Evolutionary conservation across 352 stramenopile species (phyloP), one percentile per base, ranked within the genome.

Genomic region (Pythium vanterpoolii): DNA sequence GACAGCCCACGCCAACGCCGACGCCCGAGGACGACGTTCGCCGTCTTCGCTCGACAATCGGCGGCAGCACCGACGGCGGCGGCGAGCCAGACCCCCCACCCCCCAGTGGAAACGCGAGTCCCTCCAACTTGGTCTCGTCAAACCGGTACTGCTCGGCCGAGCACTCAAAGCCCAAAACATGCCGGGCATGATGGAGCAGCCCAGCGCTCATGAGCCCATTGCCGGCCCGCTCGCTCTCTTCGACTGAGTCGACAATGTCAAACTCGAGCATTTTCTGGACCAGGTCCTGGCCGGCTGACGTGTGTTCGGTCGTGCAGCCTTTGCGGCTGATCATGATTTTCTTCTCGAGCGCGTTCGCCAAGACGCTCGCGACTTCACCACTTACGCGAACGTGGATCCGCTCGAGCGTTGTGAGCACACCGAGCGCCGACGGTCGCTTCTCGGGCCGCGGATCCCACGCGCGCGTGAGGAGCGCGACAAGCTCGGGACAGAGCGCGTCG

Each of bases 181-280:
- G 78, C 4, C 68, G 64, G 6, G 52, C 49, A 47, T 92, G 82
- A 28, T 92, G 82, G 19, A 92, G 48, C n/a, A 86, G 73, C 9
- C 79, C 78, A 10, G 75, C 64, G 54, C 77, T 84, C 76, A 90
- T 82, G 21, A 92, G 62, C 1, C 70, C 79, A 39, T 87, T 86
- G 27, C 82, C 78, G 30, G 84, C 36, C 0, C 82, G 73, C 46
- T 73, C 72, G 14, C 74, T 76, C 57, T 91, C 77, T 18, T 68
- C 66, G 11, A 71, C 59, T 0, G 65, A 79, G 36, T 75, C 63
- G 31, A 89, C 79, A 33, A 78, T 74, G 30, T 77, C 73, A 13
- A 82, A 66, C 56, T 81, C 66, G 7, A 89, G 50, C 78, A 92
- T 86, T 39, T 66, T 73, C 53, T 89, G 66, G 49, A 88, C 73